Evolutionary conservation across 768 basidiomycete species (phyloP), one percentile per base, ranked within the genome.

Genomic region (Tulasnella sp.): DNA sequence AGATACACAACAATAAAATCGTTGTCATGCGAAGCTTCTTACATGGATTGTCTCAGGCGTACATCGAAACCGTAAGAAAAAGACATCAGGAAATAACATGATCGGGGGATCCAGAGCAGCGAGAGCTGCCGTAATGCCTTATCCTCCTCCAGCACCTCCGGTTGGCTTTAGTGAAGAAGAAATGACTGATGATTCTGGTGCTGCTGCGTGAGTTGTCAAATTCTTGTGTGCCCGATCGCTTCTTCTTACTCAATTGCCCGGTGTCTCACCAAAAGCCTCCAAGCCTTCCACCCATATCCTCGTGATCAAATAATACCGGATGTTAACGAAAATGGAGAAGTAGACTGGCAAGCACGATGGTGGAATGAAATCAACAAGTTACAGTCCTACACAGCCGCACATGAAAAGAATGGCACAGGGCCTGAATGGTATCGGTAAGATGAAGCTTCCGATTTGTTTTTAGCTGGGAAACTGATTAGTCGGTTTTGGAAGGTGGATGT

Each of bases 1-100:
- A 1, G 20, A 25, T 22, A 16, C 7, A 12, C 37, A 7, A 13
- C 8, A 27, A 39, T 35, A 12, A 35, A 16, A 40, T 6, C 39
- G 27, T 40, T 5, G 12, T 35, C 12, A 19, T 12, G 12, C 34
- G 19, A 35, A 12, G 34, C 19, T 19, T 8, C 43, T 45, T n/a
- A 20, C 43, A 5, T 45, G 7, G 9, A 22, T 15, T 13, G n/a
- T 28, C 12, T 42, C 16, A 50, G 48, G 86, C 33, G 87, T 89
- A 27, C 86, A 90, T 61, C 79, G 86, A 22, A 75, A 88, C 48
- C 81, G 86, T 61, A 89, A 89, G 69, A 89, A 88, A 72, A 56
- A 54, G 42, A 27, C 22, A 16, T 29, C 25, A n/a, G 35, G 22
- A n/a, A 33, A 8, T 19, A 39, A 15, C 3, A 27, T 16, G 3